phyloP scores from a whole-genome alignment of 371 early-diverging fungal species.

The Sporodiniella umbellata region DNA sequence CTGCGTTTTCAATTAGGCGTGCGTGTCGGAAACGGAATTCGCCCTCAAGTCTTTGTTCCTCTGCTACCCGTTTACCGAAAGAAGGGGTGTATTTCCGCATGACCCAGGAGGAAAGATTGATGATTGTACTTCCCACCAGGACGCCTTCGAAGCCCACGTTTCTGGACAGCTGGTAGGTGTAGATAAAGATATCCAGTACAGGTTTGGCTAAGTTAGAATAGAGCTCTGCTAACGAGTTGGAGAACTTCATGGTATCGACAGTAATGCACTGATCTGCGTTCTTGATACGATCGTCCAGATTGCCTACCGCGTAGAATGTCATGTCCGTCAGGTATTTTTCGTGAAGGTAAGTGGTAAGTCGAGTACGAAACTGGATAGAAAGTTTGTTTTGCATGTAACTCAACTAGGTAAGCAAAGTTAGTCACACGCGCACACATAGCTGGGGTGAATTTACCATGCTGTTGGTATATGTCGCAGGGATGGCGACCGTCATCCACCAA shows the following conservation, averaged over 20 bases:
- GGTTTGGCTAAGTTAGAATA: conserved; percentile 89
- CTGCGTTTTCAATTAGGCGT: conserved; percentile 83
- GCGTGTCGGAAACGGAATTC: conserved; percentile 88
- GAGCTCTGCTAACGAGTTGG: conserved; percentile 69
- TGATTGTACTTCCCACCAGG: conserved; percentile 60
- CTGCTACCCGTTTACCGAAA: conserved; percentile 86
- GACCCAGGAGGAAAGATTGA: conserved; percentile 68
- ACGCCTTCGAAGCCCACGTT: conserved; percentile 80
- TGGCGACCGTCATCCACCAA: conserved; percentile 90
- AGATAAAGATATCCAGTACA: conserved; percentile 81
- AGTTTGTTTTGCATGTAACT: conserved; percentile 85
- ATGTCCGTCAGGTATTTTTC: conserved; percentile 80
- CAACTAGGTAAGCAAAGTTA: conserved; percentile 32
- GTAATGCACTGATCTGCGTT: conserved; percentile 91
- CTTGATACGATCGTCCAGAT: conserved; percentile 81
- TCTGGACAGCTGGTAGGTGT: conserved; percentile 78
- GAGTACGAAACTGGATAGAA: conserved; percentile 81
- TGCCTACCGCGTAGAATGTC: conserved; percentile 83
- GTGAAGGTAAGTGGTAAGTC: conserved; percentile 82
- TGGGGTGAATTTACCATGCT: conserved; percentile 64
- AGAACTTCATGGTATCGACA: conserved; percentile 86
- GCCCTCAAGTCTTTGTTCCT: conserved; percentile 79
- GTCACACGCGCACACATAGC: conserved; percentile 30
- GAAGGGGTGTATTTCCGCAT: conserved; percentile 83
- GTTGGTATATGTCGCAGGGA: conserved; percentile 96